phyloP scores from a whole-genome alignment of 257 asterid genomes.

The Primulina huaijiensis region DNA sequence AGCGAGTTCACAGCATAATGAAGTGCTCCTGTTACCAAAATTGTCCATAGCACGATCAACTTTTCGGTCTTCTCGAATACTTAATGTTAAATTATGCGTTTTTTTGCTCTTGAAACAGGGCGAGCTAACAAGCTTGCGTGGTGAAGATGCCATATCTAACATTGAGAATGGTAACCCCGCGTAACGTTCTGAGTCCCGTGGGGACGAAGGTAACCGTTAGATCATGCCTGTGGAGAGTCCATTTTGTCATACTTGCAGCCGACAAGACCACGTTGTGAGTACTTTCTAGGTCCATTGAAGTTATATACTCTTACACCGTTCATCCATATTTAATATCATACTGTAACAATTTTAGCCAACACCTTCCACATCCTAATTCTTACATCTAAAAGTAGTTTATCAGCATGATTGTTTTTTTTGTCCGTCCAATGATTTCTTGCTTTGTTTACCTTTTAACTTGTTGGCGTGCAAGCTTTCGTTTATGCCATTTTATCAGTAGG shows the following conservation, averaged over 20 bases:
- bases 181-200: conserved; percentile 34
- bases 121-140: conserved; percentile 55
- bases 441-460: too few species aligned
- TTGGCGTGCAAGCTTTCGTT: too few species aligned
- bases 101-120: conserved; percentile 49
- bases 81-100: too few species aligned
- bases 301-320: conserved; percentile 7
- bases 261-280: conserved; percentile 12
- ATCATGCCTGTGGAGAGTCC: conserved; percentile 18
- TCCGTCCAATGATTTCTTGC: too few species aligned
- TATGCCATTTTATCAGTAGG: too few species aligned
- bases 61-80: background rate
- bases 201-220: conserved; percentile 52
- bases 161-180: conserved; percentile 39
- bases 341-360: background rate
- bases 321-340: conserved; percentile 5
- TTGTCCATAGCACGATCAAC: too few species aligned
- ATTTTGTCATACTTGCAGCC: conserved; percentile 18
- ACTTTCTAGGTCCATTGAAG: conserved; percentile 25
- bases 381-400: background rate
- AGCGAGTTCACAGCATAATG: background rate
- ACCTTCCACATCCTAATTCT: background rate
- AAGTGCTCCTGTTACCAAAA: too few species aligned
- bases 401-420: background rate
- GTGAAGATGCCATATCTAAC: conserved; percentile 56